phyloP scores from a whole-genome alignment of 495 filamentous ascomycete species.

The Aspergillus funiculosus region DNA sequence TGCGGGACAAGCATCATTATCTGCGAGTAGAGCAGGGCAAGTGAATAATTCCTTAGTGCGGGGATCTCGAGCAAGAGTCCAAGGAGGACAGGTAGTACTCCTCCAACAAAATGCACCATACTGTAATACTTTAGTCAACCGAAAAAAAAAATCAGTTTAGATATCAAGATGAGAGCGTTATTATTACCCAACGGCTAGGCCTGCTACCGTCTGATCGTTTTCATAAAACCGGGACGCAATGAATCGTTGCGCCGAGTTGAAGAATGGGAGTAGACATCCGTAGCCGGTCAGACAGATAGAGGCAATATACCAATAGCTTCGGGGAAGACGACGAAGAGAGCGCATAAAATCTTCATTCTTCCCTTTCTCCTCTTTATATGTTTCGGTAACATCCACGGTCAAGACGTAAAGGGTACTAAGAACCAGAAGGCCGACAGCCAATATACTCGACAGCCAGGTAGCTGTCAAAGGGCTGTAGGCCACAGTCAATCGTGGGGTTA shows the following conservation, averaged over 20 bases:
- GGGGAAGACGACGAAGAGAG: neutral
- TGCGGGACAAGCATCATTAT: no score
- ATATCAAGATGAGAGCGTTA: no score
- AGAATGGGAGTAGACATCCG: conserved; percentile 2
- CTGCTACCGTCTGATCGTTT: neutral
- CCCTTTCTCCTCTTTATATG: no score
- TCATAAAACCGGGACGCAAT: conserved; percentile 2
- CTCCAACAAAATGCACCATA: no score
- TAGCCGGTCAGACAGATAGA: conserved; percentile 1
- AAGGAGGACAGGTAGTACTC: no score
- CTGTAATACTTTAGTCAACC: no score
- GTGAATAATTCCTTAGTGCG: neutral
- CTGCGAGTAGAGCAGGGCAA: neutral
- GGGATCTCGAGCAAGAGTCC: conserved; percentile 1
- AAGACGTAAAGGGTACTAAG: neutral
- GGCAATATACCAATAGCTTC: conserved; percentile 2
- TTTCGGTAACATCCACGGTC: neutral
- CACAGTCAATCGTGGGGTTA: neutral
- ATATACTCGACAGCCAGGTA: conserved; percentile 2
- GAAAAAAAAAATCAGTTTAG: no score
- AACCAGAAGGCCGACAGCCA: neutral
- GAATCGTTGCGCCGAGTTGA: conserved; percentile 9
- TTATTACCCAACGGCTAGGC: conserved; percentile 1
- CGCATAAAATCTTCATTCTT: no score
- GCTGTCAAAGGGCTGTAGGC: neutral